Base-by-base conservation (phyloP, 2,329 filamentous ascomycete genomes). In the Juglanconis sp. region DNA sequence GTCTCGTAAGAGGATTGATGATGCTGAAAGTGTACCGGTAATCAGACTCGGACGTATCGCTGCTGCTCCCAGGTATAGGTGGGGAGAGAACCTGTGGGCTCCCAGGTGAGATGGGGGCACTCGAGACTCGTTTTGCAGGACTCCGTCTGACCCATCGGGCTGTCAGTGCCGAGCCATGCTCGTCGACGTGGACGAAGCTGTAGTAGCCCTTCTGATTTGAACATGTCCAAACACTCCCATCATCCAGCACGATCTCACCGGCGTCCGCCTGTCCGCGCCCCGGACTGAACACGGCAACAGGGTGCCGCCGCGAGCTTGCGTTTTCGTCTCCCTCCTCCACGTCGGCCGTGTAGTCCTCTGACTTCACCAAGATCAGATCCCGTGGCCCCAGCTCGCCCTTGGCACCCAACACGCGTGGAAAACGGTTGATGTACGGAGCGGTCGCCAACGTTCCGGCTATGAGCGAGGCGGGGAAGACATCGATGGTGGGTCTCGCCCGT, bases 291-390 rank as follows among this genome's bases (percentile, higher is more conserved):
- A 92, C 82, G 4, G 87, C 90, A 49, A 92, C 75, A 17, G 92
- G 69, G 5, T 82, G 80, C 42, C 79, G 75, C 47, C 69, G 70
- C 4, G 34, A 38, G 6, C 44, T 35, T 30, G 15, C 17, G 56
- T 73, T 74, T 35, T 78, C 67, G 52, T 64, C 65, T n/a, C 76
- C 73, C 32, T 78, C 80, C 6, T 73, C 72, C 50, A 65, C 71
- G 17, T 75, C 70, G 17, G 68, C 61, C 72, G 71, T 53, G 69
- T 91, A 92, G 64, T 88, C 83, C 65, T 91, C 88, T 59, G 88
- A 89, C 66, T 82, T 84, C 35, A 92, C 81, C 50, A 94, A 73
- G 81, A 93, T 81, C 11, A 93, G 76, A 71, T 93, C 90, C 64
- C 89, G 85, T 30, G 84, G 79, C 36, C 87, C 84, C 4, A 93